Evolutionary conservation across 2,329 filamentous ascomycete genomes (phyloP).

Genomic region (Aspergillus fumigatiaffinis): DNA sequence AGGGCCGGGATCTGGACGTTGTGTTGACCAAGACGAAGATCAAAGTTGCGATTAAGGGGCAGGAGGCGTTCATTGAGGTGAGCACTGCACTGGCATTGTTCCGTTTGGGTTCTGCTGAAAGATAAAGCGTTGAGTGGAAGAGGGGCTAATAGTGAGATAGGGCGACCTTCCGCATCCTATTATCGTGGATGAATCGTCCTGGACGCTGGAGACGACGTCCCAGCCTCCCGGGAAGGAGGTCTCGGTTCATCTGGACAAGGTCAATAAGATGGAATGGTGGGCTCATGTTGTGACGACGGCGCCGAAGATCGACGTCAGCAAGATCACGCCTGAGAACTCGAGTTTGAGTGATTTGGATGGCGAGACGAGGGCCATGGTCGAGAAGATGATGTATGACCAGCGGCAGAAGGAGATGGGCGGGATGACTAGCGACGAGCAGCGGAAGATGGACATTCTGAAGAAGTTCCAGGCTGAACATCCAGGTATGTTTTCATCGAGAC

Average conservation of each 20-base stretch:
- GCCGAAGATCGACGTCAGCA: constrained; percentile 89
- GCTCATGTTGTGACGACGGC: constrained; percentile 80
- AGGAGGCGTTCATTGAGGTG: constrained; percentile 78
- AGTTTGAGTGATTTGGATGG: constrained; percentile 91
- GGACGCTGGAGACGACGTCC: constrained; percentile 74
- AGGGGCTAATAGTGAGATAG: no score
- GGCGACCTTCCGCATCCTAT: constrained; percentile 80
- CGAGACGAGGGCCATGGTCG: constrained; percentile 92
- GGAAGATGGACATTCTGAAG: constrained; percentile 87
- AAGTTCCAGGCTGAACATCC: constrained; percentile 84
- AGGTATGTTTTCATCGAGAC: constrained; percentile 21
- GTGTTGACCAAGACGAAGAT: constrained; percentile 76
- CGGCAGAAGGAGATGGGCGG: constrained; percentile 89
- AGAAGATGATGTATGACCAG: constrained; percentile 99
- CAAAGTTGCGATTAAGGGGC: constrained; percentile 79
- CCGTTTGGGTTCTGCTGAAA: background rate
- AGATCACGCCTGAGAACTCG: constrained; percentile 90
- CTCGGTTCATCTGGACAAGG: constrained; percentile 87
- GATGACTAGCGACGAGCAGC: constrained; percentile 89
- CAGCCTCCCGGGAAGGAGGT: constrained; percentile 63
- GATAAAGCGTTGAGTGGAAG: background rate
- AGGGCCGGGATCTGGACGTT: constrained; percentile 78
- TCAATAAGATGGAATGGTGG: constrained; percentile 99
- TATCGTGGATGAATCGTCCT: constrained; percentile 81
- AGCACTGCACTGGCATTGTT: constrained; percentile 1